Evolutionary conservation across 768 basidiomycete genomes (phyloP), one percentile per base, ranked within the genome.

Genomic region (Lactifluus echinatus): DNA sequence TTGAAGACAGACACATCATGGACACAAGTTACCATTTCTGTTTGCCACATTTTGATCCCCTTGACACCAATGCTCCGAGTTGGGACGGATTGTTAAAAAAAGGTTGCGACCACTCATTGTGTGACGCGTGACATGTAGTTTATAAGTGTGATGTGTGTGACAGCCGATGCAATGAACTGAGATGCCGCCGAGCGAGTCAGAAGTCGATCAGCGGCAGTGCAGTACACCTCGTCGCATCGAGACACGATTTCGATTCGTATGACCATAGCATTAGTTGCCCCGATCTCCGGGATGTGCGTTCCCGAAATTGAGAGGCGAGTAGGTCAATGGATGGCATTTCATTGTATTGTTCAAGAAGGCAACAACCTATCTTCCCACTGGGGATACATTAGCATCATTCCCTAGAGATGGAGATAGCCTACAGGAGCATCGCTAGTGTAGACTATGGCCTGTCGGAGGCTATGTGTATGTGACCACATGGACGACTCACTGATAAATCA

Each of bases 161-260:
- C 17, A 34, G 23, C 43, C 14, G 28, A 26, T 23, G 40, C n/a
- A 19, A 19, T 55, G 46, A 15, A 15, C 54, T 47, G 45, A 42
- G 40, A 47, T 55, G 19, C 26, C 33, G n/a, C 53, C 44, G 43
- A 46, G 44, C 42, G 55, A 50, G 47, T 56, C 55, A 56, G 40
- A 50, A 19, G 36, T 49, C 4, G 15, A 58, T 58, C 57, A 58
- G 26, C n/a, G 57, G 57, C 57, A 33, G 52, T 58, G 57, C 52
- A 43, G 37, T 40, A n/a, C 23, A 42, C 40, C 21, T 28, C 23
- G 40, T 48, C 37, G 14, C 39, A 29, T 48, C 15, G 46, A 49
- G 55, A 56, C 55, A 31, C 17, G 12, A 47, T 49, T 55, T 56
- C 47, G 54, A 31, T 10, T 21, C 29, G 23, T 24, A 19, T 44